A percentile compares a stretch with the other conserved stretches of the same genome.
These are phyloP conservation scores for Mitragyna speciosa DNA, from an alignment of 257 asterid genomes.

Conservation along the genomic window DNA sequence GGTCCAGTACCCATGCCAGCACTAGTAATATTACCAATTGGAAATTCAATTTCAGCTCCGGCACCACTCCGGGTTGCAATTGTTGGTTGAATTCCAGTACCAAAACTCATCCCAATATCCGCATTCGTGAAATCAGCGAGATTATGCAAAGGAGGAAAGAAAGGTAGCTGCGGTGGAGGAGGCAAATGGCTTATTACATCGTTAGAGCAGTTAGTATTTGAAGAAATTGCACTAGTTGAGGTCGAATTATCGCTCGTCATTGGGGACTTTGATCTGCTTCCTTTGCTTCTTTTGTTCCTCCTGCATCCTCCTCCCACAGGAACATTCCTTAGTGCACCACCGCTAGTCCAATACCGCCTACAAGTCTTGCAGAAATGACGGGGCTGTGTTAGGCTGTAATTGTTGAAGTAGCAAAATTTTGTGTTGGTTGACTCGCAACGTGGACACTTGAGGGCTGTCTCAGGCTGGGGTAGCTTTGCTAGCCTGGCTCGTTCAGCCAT, in stretches of 20 bases:
- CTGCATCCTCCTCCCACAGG: slow-evolving; percentile 47
- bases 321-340: slow-evolving; percentile 38
- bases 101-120: slow-evolving; percentile 13
- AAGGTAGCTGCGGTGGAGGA: slow-evolving; percentile 20
- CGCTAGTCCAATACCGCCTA: slow-evolving; percentile 44
- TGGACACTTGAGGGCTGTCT: slow-evolving; percentile 35
- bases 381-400: slow-evolving; percentile 43
- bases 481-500: slow-evolving; percentile 33
- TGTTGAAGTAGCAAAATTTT: slow-evolving; percentile 43
- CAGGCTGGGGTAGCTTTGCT: slow-evolving; percentile 32
- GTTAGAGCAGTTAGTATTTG: slow-evolving; percentile 10
- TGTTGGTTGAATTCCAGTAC: slow-evolving; percentile 15
- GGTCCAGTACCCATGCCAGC: not conserved
- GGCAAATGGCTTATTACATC: slow-evolving; percentile 11
- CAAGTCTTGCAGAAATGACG: slow-evolving; percentile 51
- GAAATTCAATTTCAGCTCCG: slow-evolving; percentile 20
- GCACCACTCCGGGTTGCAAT: not conserved
- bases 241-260: slow-evolving; percentile 13
- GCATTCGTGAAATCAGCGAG: slow-evolving; percentile 22
- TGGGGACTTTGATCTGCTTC: slow-evolving; percentile 30
- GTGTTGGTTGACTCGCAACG: slow-evolving; percentile 43
- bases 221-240: slow-evolving; percentile 7
- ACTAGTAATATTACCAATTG: not conserved
- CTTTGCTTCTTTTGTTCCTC: slow-evolving; percentile 37
- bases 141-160: slow-evolving; percentile 28